Percentiles rank a stretch among this genome's conserved stretches.
Evolutionary conservation across 257 asterid genomes (phyloP).

Genomic region (Solanum arcanum): DNA sequence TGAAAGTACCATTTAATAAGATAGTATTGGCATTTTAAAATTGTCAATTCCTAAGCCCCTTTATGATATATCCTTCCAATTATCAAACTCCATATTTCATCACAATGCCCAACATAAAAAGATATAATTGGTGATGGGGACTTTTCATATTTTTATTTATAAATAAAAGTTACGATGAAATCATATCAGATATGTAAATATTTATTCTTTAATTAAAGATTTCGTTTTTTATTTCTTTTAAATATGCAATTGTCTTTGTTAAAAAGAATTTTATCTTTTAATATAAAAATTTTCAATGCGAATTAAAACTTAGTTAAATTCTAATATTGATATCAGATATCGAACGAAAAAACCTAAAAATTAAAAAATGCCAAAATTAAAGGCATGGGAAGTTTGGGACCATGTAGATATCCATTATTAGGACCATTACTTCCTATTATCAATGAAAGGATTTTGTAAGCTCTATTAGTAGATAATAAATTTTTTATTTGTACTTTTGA

Average conservation of each 20-base stretch:
- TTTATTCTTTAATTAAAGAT: too few relatives aligned
- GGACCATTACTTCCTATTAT: not conserved
- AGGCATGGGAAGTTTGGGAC: not conserved
- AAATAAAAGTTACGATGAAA: accelerated
- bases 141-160: too few relatives aligned
- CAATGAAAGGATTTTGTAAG: not conserved
- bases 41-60: not conserved
- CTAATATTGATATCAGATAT: too few relatives aligned
- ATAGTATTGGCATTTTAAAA: not conserved
- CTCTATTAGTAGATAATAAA: not conserved
- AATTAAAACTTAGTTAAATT: accelerated
- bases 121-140: not conserved
- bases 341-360: not conserved
- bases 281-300: accelerated
- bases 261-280: too few relatives aligned
- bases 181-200: too few relatives aligned
- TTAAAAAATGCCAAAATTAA: not conserved
- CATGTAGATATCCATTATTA: not conserved
- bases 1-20: not conserved
- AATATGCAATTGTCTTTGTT: too few relatives aligned
- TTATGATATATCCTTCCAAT: not conserved
- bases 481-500: not conserved
- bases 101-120: not conserved
- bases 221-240: not conserved
- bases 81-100: not conserved